A percentile compares a stretch with the other conserved stretches of the same genome.
Evolutionary conservation across 164 flowering plant genomes (phyloP).

Genomic region (Piper betle): DNA sequence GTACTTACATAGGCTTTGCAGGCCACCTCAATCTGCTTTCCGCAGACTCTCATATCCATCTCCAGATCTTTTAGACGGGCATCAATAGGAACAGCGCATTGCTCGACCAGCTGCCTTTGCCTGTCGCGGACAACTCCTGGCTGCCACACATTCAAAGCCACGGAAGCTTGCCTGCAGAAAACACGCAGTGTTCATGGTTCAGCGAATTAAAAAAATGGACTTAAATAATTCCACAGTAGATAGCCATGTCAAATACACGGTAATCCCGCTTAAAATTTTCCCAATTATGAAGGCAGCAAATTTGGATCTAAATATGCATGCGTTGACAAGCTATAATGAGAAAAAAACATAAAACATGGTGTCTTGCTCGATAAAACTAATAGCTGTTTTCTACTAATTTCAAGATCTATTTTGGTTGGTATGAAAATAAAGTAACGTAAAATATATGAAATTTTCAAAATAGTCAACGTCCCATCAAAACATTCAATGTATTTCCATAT

Average conservation of each 20-base stretch:
- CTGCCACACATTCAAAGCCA: conserved; percentile 93
- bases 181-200: neutral
- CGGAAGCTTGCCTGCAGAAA: conserved; percentile 58
- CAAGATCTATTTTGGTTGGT: no score
- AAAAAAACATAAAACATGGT: no score
- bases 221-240: neutral
- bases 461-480: neutral
- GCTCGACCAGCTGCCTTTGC: conserved; percentile 66
- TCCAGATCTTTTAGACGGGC: conserved; percentile 42
- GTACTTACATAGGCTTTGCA: conserved; percentile 46
- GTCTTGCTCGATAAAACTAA: no score
- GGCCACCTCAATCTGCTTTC: conserved; percentile 33
- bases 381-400: no score
- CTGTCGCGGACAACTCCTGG: conserved; percentile 58
- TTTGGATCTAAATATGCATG: neutral
- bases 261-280: neutral
- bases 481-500: no score
- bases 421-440: no score
- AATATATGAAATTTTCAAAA: neutral
- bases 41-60: conserved; percentile 76
- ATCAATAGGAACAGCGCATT: conserved; percentile 48
- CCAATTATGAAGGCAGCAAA: neutral
- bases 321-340: neutral
- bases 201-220: neutral
- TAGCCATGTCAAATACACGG: neutral